These are phyloP conservation scores for Microbotryum scabiosae DNA, from an alignment of 1,284 basidiomycete genomes.

Conservation along the genomic window DNA sequence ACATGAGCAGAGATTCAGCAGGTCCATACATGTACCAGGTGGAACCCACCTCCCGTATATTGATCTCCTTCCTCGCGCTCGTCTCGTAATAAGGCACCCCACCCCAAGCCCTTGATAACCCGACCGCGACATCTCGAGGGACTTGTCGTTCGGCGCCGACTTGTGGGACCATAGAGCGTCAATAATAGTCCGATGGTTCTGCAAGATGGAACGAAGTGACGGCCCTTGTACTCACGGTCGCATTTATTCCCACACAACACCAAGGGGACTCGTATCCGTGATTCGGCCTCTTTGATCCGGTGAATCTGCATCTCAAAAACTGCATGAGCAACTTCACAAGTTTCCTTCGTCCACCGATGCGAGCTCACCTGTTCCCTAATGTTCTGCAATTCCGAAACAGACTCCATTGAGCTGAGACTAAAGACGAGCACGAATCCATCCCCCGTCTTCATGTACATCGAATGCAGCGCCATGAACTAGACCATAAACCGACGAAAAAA, in stretches of 20 bases:
- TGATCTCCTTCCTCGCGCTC: slow-evolving; percentile 70
- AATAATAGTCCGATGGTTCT: too few relatives aligned
- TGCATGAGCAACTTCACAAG: not conserved
- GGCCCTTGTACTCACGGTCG: slow-evolving; percentile 53
- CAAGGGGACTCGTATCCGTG: slow-evolving; percentile 50
- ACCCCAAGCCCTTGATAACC: slow-evolving; percentile 59
- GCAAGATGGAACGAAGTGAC: too few relatives aligned
- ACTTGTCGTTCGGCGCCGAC: slow-evolving; percentile 71
- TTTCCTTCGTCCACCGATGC: not conserved
- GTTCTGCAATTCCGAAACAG: slow-evolving; percentile 64
- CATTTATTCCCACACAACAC: slow-evolving; percentile 82
- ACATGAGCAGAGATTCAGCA: not conserved
- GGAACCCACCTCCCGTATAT: slow-evolving; percentile 36
- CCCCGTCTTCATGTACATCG: slow-evolving; percentile 44
- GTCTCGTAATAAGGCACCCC: slow-evolving; percentile 70
- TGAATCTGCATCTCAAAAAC: slow-evolving; percentile 64
- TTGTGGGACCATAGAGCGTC: too few relatives aligned
- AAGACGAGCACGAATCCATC: slow-evolving; percentile 74
- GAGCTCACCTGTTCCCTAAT: slow-evolving; percentile 21
- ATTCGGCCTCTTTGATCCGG: slow-evolving; percentile 51
- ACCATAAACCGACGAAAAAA: not conserved
- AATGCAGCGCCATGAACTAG: slow-evolving; percentile 38
- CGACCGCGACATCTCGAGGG: slow-evolving; percentile 54
- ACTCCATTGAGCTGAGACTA: slow-evolving; percentile 68
- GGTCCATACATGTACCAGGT: not conserved